Base-by-base conservation (phyloP, 192 early-diverging fungal species). In the Backusella macrospora region DNA sequence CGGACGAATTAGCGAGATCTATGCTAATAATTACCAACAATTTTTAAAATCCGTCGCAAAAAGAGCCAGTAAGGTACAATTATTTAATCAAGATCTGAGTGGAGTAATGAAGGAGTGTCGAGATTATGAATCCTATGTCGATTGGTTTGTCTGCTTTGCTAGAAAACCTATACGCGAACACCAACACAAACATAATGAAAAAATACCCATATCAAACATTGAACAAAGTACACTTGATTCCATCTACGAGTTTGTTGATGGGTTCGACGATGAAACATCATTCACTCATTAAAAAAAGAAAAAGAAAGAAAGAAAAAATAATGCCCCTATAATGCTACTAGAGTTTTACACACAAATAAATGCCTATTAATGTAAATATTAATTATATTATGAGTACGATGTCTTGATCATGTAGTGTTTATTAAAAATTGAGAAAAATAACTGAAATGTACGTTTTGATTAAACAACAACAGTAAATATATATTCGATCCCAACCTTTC, bases 161-260 rank as follows among this genome's bases (percentile, higher is more conserved):
- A 62, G 62, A 37, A 73, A 73, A 26, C 59, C 38, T 9, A 9
- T 59, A 52, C 6, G 29, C 14, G 44, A 47, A 0, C 43, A 62
- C 42, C 62, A 26, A 37, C 29, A 59, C 26, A 3, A 13, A 5
- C 4, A 59, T 23, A 0, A 23, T 9, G 52, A 59, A 59, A 9
- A 59, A 4, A 26, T 23, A 59, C 52, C 21, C 26, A 23, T 26
- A 26, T 26, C 52, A 59, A 59, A 21, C 21, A 23, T 68, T 18
- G 67, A 46, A 45, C 67, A 68, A 9, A 68, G 14, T 8, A 34
- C 67, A 1, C 55, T 67, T 21, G 73, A 75, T 26, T 68, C 73
- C 0, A 75, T 75, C 37, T 52, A 75, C 59, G 49, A 69, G 16
- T 75, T 75, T 59, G 67, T 75, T 48, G 65, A 75, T 34, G 73